phyloP scores from a whole-genome alignment of 345 rosid genomes.

The Citrus maxima region DNA sequence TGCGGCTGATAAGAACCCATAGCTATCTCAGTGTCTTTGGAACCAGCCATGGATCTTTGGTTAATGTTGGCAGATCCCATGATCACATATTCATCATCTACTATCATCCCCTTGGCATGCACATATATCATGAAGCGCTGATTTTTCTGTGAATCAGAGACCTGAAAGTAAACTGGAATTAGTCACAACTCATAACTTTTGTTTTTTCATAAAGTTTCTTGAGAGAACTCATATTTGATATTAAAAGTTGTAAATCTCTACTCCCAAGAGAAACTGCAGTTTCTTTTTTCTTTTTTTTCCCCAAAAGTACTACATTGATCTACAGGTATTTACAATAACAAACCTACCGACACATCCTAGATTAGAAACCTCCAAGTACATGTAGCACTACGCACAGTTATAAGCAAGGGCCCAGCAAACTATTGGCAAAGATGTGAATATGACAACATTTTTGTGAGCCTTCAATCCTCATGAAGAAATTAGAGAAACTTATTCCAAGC shows the following conservation, averaged over 20 bases:
- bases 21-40: conserved; percentile 90
- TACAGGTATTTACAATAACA: no score
- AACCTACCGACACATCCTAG: neutral
- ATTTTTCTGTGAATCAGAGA: conserved; percentile 40
- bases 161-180: conserved; percentile 26
- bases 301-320: neutral
- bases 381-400: neutral
- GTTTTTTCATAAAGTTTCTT: neutral
- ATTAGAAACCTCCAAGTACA: neutral
- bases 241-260: neutral
- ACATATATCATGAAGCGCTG: conserved; percentile 87
- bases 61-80: conserved; percentile 93
- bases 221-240: neutral
- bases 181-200: neutral
- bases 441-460: neutral
- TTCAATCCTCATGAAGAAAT: neutral
- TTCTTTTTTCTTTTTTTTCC: no score
- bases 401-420: neutral
- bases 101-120: conserved; percentile 92
- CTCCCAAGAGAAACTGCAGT: neutral
- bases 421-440: neutral
- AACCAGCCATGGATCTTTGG: conserved; percentile 97
- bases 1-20: conserved; percentile 98
- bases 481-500: neutral
- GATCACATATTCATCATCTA: conserved; percentile 85